Base-by-base conservation (phyloP, 1,284 basidiomycete species). In the Papiliotrema flavescens region DNA sequence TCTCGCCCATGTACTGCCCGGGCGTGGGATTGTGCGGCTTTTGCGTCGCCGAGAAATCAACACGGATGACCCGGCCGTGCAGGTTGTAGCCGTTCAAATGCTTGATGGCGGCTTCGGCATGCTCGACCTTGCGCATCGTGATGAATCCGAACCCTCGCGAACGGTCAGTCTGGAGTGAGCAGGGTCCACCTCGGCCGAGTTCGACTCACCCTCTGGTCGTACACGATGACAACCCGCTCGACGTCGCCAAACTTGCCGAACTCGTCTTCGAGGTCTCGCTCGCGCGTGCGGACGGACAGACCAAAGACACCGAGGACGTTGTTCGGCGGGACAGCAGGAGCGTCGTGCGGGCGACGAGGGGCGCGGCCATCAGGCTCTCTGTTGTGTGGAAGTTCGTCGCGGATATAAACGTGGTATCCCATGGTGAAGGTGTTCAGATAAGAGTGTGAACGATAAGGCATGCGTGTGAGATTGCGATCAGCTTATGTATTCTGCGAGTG, bases 61-160 rank as follows among this genome's bases (percentile, higher is more conserved):
- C 95, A 53, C 95, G 90, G 68, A 98, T 94, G 48, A 88, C 84
- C 55, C 95, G 89, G 23, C 94, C 95, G 69, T 98, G 95, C 54
- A 98, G 81, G 63, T 95, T 91, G 54, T 94, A 79, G 49, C 95
- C 94, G 71, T 98, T 98, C 46, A 98, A 80, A 68, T 91, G 89
- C 60, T 88, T 84, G 70, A 98, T 90, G 75, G 89, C 94, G 43
- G 85, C 81, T 26, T 83, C 80, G 2, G 96, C 96, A 60, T 96
- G 93, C 55, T 94, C 91, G 17, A 86, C 82, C 37, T 82, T 82
- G 39, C 83, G 82, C 93, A 98, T 98, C 61, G 87, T 88, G 74
- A 98, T 92, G 76, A 98, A 98, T 39, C 94, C 95, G 66, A 98
- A 98, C 9, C 93, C 96, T 62, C 95, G 89, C 52, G 94, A 98